phyloP scores from a whole-genome alignment of 2,329 filamentous ascomycete genomes.

The Arthrobotrys iridis region DNA sequence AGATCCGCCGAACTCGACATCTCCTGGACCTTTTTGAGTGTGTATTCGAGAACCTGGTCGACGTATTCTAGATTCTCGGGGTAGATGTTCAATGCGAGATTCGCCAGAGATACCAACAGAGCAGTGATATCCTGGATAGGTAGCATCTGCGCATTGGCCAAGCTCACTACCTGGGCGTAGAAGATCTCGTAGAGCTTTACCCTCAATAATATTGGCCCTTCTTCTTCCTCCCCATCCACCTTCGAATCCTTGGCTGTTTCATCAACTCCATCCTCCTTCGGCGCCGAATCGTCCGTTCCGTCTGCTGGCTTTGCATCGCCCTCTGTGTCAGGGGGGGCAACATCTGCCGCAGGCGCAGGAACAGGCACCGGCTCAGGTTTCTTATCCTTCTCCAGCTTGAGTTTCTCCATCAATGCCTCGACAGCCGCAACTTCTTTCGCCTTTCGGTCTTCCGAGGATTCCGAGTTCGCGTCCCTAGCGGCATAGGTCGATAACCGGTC shows the following conservation, averaged over 20 bases:
- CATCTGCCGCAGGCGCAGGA: conserved; percentile 58
- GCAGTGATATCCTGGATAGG: conserved; percentile 95
- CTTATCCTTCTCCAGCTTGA: conserved; percentile 73
- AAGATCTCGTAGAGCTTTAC: conserved; percentile 87
- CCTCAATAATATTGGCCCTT: conserved; percentile 59
- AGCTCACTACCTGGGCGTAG: conserved; percentile 91
- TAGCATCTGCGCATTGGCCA: conserved; percentile 86
- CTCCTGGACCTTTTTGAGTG: conserved; percentile 83
- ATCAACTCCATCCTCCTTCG: conserved; percentile 58
- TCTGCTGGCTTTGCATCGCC: conserved; percentile 61
- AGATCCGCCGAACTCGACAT: conserved; percentile 95
- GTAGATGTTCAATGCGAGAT: conserved; percentile 95
- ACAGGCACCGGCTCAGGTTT: conserved; percentile 59
- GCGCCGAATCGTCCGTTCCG: conserved; percentile 8
- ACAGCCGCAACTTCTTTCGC: conserved; percentile 87
- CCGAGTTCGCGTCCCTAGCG: conserved; percentile 81
- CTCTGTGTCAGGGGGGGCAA: conserved; percentile 59
- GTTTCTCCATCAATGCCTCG: conserved; percentile 77
- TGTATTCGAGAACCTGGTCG: conserved; percentile 87
- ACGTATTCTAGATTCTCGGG: conserved; percentile 84
- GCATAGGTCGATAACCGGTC: conserved; percentile 93
- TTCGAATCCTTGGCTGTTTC: conserved; percentile 55
- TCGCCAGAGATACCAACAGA: conserved; percentile 89
- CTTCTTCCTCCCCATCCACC: conserved; percentile 60
- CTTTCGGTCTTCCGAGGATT: conserved; percentile 75